Percentiles rank a stretch among this genome's conserved stretches.
Conservation (phyloP, 495 filamentous ascomycete species). For the Chaetomium cochliodes region DNA sequence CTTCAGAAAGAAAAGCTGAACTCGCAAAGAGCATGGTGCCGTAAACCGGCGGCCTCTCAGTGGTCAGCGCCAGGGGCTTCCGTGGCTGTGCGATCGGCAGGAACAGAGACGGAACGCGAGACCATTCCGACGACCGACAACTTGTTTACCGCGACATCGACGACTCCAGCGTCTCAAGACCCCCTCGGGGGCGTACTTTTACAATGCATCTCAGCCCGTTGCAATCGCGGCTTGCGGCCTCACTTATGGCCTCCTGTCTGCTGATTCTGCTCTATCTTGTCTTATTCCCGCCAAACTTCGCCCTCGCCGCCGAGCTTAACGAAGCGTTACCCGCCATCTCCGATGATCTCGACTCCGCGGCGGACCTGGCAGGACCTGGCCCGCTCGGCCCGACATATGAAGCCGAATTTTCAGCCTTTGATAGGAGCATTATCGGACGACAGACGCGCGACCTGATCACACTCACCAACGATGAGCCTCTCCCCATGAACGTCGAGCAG, state of each 20-base stretch:
- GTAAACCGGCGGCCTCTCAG: constrained; percentile 19
- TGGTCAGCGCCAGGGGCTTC: constrained; percentile 19
- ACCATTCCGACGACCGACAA: background rate
- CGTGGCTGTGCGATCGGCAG: constrained; percentile 18
- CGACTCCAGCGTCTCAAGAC: constrained; percentile 15
- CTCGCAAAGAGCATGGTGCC: constrained; percentile 14
- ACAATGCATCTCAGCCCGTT: constrained; percentile 64
- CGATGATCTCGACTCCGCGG: constrained; percentile 39
- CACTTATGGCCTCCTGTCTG: constrained; percentile 55
- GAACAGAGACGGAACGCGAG: constrained; percentile 4
- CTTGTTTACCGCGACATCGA: constrained; percentile 13
- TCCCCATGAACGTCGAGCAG: constrained; percentile 52
- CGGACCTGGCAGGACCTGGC: constrained; percentile 26
- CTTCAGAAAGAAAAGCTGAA: background rate
- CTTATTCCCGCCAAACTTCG: constrained; percentile 56
- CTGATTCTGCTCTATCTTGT: constrained; percentile 56
- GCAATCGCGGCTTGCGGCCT: constrained; percentile 69
- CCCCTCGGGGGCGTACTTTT: constrained; percentile 40
- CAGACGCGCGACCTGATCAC: constrained; percentile 46
- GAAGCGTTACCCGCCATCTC: constrained; percentile 45
- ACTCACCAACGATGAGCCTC: constrained; percentile 64
- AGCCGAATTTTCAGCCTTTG: constrained; percentile 58
- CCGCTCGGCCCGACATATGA: constrained; percentile 46
- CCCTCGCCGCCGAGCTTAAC: constrained; percentile 57
- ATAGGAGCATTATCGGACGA: constrained; percentile 63